phyloP scores from a whole-genome alignment of 2,329 filamentous ascomycete genomes.

The Neophaeococcomyces mojaviensis region DNA sequence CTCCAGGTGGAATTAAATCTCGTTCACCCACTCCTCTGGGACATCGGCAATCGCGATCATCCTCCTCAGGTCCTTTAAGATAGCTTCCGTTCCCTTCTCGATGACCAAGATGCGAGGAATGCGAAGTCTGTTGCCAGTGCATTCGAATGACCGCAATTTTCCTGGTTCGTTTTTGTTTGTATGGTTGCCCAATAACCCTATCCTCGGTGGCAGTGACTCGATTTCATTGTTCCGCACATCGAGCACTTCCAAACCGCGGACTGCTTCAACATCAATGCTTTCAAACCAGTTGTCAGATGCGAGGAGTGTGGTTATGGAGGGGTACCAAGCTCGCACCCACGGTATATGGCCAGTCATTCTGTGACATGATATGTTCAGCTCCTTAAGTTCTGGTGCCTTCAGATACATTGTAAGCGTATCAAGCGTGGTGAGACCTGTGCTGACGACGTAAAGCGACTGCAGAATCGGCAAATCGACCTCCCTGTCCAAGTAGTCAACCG shows the following conservation, averaged over 20 bases:
- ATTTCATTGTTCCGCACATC: slow-evolving; percentile 84
- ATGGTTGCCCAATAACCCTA: slow-evolving; percentile 66
- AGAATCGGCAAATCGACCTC: slow-evolving; percentile 64
- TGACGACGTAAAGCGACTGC: slow-evolving; percentile 66
- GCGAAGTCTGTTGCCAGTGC: slow-evolving; percentile 77
- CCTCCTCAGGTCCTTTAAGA: slow-evolving; percentile 71
- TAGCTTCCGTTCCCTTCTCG: slow-evolving; percentile 78
- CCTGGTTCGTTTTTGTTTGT: slow-evolving; percentile 35
- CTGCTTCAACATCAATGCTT: slow-evolving; percentile 63
- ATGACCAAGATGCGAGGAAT: slow-evolving; percentile 79
- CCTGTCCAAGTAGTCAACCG: slow-evolving; percentile 58
- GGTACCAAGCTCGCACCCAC: slow-evolving; percentile 58
- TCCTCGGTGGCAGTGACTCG: slow-evolving; percentile 66
- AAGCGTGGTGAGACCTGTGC: slow-evolving; percentile 66
- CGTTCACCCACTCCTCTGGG: slow-evolving; percentile 23
- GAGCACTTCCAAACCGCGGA: slow-evolving; percentile 66
- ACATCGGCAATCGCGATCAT: slow-evolving; percentile 54
- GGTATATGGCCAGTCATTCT: slow-evolving; percentile 64
- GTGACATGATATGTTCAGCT: slow-evolving; percentile 76
- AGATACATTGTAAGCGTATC: slow-evolving; percentile 59
- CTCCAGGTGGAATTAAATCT: too few relatives aligned
- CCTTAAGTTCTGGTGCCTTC: slow-evolving; percentile 65
- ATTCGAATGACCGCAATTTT: slow-evolving; percentile 59
- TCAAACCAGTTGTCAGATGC: slow-evolving; percentile 72
- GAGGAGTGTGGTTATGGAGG: slow-evolving; percentile 61